A percentile compares a stretch with the other conserved stretches of the same genome.
phyloP scores from a whole-genome alignment of 1,284 basidiomycete genomes.

The Vanrija humicola region DNA sequence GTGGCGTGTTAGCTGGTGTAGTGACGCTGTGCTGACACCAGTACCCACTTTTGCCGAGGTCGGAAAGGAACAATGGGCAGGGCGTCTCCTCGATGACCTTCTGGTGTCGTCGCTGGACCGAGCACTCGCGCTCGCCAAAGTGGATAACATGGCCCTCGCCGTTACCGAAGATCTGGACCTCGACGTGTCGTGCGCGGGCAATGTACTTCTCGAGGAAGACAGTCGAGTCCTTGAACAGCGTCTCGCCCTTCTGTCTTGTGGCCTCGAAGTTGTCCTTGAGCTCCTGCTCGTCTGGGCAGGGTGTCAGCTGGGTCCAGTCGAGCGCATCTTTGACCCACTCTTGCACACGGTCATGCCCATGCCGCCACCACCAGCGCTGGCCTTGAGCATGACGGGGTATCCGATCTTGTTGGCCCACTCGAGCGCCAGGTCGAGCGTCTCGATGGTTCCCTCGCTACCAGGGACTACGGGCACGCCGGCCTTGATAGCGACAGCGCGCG shows the following conservation, averaged over 20 bases:
- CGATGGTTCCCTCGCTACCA: constrained; percentile 55
- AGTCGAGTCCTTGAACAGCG: constrained; percentile 56
- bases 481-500: constrained; percentile 54
- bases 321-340: constrained; percentile 44
- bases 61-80: constrained; percentile 53
- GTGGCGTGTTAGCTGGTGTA: neutral
- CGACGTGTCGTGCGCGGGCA: constrained; percentile 59
- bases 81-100: constrained; percentile 67
- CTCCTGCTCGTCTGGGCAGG: constrained; percentile 44
- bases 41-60: constrained; percentile 18
- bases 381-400: constrained; percentile 58
- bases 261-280: constrained; percentile 50
- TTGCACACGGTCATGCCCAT: constrained; percentile 64
- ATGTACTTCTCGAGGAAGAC: constrained; percentile 65
- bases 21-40: neutral
- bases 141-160: constrained; percentile 58
- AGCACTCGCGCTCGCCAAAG: constrained; percentile 68
- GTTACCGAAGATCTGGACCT: constrained; percentile 69
- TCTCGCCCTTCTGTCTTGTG: constrained; percentile 44
- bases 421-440: constrained; percentile 52
- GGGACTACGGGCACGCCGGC: constrained; percentile 59
- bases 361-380: constrained; percentile 67
- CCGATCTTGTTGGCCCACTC: constrained; percentile 52
- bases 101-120: constrained; percentile 66
- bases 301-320: constrained; percentile 24